phyloP scores from a whole-genome alignment of 2,329 filamentous ascomycete species.

The Rhinocladiella mackenziei region DNA sequence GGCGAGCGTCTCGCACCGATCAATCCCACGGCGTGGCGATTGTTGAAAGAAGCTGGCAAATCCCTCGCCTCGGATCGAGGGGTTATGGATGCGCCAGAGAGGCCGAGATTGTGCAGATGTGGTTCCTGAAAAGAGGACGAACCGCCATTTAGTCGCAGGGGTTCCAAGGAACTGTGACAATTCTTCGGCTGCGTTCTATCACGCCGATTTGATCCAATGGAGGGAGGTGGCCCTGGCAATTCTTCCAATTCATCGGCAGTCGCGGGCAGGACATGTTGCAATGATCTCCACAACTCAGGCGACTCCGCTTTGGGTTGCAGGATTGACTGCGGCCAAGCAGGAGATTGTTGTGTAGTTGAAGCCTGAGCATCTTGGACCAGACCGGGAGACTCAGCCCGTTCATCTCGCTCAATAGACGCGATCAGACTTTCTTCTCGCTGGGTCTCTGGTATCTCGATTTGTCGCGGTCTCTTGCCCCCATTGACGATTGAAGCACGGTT shows the following conservation, averaged over 20 bases:
- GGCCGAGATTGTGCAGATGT: background rate
- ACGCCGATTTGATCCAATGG: slow-evolving; percentile 2
- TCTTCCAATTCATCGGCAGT: slow-evolving; percentile 23
- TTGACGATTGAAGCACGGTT: slow-evolving; percentile 5
- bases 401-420: slow-evolving; percentile 24
- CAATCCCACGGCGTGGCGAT: no score
- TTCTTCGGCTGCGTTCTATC: background rate
- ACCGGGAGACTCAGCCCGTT: slow-evolving; percentile 4
- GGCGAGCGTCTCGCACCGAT: no score
- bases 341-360: slow-evolving; percentile 6
- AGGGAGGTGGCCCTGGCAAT: slow-evolving; percentile 15
- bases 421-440: slow-evolving; percentile 19
- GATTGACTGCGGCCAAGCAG: slow-evolving; percentile 2
- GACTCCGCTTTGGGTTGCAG: slow-evolving; percentile 20
- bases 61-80: slow-evolving; percentile 11
- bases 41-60: no score
- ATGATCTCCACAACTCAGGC: slow-evolving; percentile 17
- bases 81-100: slow-evolving; percentile 9
- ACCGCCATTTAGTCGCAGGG: background rate
- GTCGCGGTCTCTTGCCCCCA: slow-evolving; percentile 20
- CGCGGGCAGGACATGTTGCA: slow-evolving; percentile 16
- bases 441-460: slow-evolving; percentile 22
- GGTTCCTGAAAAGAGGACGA: slow-evolving; percentile 1
- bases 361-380: slow-evolving; percentile 17
- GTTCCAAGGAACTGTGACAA: background rate